A percentile compares a stretch with the other conserved stretches of the same genome.
phyloP scores from a whole-genome alignment of 805 yeast genomes.

The Candida ulmi region DNA sequence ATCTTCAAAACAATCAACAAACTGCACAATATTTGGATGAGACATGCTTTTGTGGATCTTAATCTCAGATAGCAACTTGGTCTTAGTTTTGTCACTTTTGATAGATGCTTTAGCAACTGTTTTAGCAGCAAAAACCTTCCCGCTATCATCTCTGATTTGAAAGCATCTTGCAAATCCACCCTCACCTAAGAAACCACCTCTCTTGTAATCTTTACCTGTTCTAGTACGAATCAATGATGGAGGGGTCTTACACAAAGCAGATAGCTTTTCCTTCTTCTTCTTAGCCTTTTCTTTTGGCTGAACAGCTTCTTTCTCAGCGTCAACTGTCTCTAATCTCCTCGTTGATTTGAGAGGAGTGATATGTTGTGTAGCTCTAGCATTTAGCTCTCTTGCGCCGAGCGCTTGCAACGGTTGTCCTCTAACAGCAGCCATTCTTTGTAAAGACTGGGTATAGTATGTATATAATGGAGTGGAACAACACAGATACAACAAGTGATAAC shows the following conservation, averaged over 20 bases:
- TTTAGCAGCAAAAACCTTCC: slow-evolving; percentile 89
- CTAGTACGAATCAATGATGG: slow-evolving; percentile 88
- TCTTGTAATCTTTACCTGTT: slow-evolving; percentile 80
- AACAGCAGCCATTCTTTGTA: slow-evolving; percentile 22
- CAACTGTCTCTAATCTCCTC: slow-evolving; percentile 17
- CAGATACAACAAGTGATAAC: too few relatives aligned
- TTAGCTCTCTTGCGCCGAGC: slow-evolving; percentile 27
- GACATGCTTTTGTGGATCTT: slow-evolving; percentile 87
- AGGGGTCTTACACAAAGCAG: slow-evolving; percentile 92
- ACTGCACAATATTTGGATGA: slow-evolving; percentile 88
- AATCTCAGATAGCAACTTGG: slow-evolving; percentile 82
- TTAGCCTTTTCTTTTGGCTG: slow-evolving; percentile 33
- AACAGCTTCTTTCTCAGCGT: slow-evolving; percentile 12
- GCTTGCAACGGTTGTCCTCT: slow-evolving; percentile 37
- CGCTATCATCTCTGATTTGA: slow-evolving; percentile 88
- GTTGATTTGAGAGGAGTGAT: slow-evolving; percentile 25
- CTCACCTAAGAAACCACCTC: slow-evolving; percentile 91
- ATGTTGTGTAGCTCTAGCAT: slow-evolving; percentile 24
- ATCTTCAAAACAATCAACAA: slow-evolving; percentile 96
- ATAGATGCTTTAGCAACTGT: slow-evolving; percentile 96
- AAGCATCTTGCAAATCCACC: slow-evolving; percentile 99
- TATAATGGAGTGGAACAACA: too few relatives aligned
- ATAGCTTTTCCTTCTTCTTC: slow-evolving; percentile 83
- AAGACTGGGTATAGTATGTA: too few relatives aligned
- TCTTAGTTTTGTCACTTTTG: slow-evolving; percentile 81